phyloP scores from a whole-genome alignment of 2,329 filamentous ascomycete species.

The Pseudocercospora ulei region DNA sequence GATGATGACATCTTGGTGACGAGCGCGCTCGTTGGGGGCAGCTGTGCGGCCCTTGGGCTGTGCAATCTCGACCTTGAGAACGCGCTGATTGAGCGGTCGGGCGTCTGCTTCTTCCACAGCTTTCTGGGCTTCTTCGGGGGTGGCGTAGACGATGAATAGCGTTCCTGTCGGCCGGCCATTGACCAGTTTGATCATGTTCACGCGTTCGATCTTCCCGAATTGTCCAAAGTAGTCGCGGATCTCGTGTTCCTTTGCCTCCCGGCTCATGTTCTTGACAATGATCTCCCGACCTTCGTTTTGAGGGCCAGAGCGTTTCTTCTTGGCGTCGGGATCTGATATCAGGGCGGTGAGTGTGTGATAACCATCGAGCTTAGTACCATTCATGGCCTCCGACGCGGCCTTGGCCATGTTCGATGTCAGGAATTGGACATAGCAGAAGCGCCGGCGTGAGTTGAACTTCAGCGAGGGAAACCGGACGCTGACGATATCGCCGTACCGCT shows the following conservation, averaged over 20 bases:
- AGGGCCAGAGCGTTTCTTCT: conserved; percentile 69
- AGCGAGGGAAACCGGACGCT: conserved; percentile 84
- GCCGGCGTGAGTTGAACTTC: conserved; percentile 75
- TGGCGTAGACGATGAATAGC: conserved; percentile 68
- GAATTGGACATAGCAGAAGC: conserved; percentile 96
- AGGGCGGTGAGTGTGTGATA: conserved; percentile 62
- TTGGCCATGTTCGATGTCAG: conserved; percentile 56
- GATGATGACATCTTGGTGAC: conserved; percentile 30
- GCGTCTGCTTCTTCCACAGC: conserved; percentile 32
- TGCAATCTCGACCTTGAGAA: conserved; percentile 32
- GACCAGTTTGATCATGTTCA: conserved; percentile 60
- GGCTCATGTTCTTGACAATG: conserved; percentile 74
- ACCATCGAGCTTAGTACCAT: conserved; percentile 60
- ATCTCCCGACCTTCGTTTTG: conserved; percentile 81
- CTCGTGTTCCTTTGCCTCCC: conserved; percentile 59
- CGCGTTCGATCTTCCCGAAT: conserved; percentile 63
- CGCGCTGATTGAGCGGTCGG: conserved; percentile 32
- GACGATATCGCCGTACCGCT: conserved; percentile 66
- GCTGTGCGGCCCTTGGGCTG: conserved; percentile 26
- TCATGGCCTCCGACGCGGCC: conserved; percentile 57
- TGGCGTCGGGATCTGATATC: conserved; percentile 71
- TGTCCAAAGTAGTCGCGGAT: conserved; percentile 61
- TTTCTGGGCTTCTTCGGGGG: conserved; percentile 37
- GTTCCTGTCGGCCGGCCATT: conserved; percentile 64
- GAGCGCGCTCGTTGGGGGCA: conserved; percentile 28